These are phyloP conservation scores for Hyaloscypha hepaticicola DNA, from an alignment of 495 filamentous ascomycete species.

Conservation along the genomic window DNA sequence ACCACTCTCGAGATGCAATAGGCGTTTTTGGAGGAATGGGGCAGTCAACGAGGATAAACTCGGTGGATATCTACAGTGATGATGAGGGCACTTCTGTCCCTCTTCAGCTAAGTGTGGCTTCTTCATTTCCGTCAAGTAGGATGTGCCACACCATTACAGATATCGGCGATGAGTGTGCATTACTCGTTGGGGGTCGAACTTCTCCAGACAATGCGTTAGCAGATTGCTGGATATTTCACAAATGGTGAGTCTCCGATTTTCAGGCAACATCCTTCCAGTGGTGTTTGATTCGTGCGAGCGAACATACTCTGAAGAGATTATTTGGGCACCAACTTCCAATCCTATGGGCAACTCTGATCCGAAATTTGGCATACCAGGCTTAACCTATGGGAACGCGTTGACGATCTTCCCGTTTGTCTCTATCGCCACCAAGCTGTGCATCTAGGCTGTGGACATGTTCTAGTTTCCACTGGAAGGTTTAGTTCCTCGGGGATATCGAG, in stretches of 20 bases:
- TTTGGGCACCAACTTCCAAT: neutral
- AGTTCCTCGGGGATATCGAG: slow-evolving; percentile 52
- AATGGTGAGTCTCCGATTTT: slow-evolving; percentile 26
- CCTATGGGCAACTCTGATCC: neutral
- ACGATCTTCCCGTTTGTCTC: slow-evolving; percentile 61
- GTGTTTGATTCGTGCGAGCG: neutral
- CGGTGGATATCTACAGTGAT: slow-evolving; percentile 56
- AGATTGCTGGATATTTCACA: slow-evolving; percentile 71
- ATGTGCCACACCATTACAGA: slow-evolving; percentile 79
- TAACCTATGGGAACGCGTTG: slow-evolving; percentile 57
- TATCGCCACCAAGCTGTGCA: slow-evolving; percentile 71
- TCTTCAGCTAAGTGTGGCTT: neutral
- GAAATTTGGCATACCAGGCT: neutral
- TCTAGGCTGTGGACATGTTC: slow-evolving; percentile 47
- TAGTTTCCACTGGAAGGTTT: slow-evolving; percentile 72
- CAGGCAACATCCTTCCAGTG: neutral
- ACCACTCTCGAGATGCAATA: slow-evolving; percentile 4
- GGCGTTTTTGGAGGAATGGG: slow-evolving; percentile 60
- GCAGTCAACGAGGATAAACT: slow-evolving; percentile 54
- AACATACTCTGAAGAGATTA: neutral
- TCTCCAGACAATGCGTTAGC: slow-evolving; percentile 65
- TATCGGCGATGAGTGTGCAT: slow-evolving; percentile 46
- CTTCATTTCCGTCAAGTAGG: slow-evolving; percentile 47
- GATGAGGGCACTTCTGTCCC: neutral
- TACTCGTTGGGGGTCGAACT: slow-evolving; percentile 76